Percentiles rank a stretch among this genome's conserved stretches.
These are phyloP conservation scores for Pythium sukuiense DNA, from an alignment of 352 stramenopile genomes.

Conservation along the genomic window DNA sequence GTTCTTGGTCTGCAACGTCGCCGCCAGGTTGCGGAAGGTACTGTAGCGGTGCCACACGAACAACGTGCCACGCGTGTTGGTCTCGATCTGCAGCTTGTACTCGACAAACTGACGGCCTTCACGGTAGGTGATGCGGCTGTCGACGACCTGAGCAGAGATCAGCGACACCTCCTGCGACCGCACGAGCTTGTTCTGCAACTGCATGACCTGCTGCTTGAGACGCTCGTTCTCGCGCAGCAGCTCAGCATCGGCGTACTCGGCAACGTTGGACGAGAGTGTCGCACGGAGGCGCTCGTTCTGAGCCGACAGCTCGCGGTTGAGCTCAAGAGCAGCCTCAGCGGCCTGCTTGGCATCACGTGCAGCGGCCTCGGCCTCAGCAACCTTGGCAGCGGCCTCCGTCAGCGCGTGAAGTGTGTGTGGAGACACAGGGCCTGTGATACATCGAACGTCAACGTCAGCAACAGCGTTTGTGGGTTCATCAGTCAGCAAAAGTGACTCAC, in stretches of 20 bases:
- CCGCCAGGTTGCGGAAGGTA: constrained; percentile 44
- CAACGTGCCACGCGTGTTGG: constrained; percentile 39
- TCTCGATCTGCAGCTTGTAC: constrained; percentile 57
- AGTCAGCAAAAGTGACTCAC: constrained; percentile 8
- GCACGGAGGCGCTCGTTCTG: constrained; percentile 38
- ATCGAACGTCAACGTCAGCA: constrained; percentile 1
- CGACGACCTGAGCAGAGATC: constrained; percentile 36
- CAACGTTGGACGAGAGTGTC: constrained; percentile 35
- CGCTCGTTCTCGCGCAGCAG: constrained; percentile 38
- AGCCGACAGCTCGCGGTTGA: constrained; percentile 35
- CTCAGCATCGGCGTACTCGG: constrained; percentile 36
- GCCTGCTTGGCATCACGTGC: constrained; percentile 69
- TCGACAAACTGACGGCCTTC: constrained; percentile 47
- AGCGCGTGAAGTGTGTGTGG: constrained; percentile 61
- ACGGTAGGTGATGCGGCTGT: constrained; percentile 38
- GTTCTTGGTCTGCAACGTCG: constrained; percentile 42
- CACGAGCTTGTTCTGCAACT: constrained; percentile 43
- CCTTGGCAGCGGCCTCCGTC: constrained; percentile 70
- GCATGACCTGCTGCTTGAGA: constrained; percentile 36
- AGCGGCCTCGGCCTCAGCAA: constrained; percentile 68
- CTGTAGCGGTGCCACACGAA: constrained; percentile 54
- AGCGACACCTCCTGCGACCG: constrained; percentile 37
- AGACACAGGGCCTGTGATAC: constrained; percentile 42
- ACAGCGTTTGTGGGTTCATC: not conserved
- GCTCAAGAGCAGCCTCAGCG: constrained; percentile 30